Evolutionary conservation across 306 rosid genomes (phyloP).

Genomic region (Senna tora): DNA sequence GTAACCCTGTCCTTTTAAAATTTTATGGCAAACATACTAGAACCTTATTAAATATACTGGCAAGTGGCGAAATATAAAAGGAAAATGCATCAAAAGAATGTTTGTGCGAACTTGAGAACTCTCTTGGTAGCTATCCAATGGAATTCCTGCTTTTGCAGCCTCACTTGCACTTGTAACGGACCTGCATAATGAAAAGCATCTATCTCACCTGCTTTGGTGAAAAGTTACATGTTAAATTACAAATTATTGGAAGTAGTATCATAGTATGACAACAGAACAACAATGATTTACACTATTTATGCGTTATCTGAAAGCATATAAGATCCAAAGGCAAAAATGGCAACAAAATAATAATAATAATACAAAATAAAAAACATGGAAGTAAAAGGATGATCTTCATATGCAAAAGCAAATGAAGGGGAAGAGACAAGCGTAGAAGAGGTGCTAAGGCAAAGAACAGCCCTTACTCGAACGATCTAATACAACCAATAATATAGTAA

Average conservation of each 20-base stretch:
- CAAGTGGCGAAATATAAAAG: conserved; percentile 22
- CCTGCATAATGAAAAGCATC: conserved; percentile 46
- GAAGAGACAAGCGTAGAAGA: neutral
- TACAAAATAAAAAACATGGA: neutral
- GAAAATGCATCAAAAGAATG: conserved; percentile 38
- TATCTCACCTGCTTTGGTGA: conserved; percentile 11
- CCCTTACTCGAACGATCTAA: neutral
- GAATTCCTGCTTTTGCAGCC: conserved; percentile 67
- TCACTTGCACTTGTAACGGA: conserved; percentile 60
- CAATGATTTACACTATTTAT: neutral
- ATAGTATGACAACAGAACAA: neutral
- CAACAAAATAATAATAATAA: no score
- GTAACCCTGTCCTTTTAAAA: conserved; percentile 2
- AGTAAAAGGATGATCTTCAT: neutral
- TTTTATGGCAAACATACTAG: conserved; percentile 30
- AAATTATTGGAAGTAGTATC: conserved; percentile 12
- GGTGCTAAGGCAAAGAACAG: neutral
- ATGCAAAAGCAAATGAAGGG: neutral
- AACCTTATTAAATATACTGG: conserved; percentile 36
- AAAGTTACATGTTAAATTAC: conserved; percentile 20
- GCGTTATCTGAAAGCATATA: neutral
- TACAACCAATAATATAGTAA: neutral
- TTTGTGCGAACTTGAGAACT: conserved; percentile 54
- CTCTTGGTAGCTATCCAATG: conserved; percentile 50
- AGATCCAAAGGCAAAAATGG: neutral